Conservation (phyloP, 257 asterid species). For the Penstemon davidsonii region DNA sequence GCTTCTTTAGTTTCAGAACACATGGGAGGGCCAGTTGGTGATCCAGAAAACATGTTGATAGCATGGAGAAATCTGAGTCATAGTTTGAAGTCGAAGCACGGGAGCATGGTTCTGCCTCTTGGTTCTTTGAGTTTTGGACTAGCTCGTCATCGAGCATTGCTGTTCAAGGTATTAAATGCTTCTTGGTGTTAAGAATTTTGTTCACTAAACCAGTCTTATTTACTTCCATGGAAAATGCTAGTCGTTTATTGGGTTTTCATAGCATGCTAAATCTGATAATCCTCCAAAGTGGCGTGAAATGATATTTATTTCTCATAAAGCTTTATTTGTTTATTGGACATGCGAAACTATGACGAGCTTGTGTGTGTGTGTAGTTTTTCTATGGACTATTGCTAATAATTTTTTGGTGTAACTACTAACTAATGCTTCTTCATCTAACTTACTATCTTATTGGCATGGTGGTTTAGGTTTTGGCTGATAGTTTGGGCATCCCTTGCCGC, state of each 20-base stretch:
- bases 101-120: conserved; percentile 95
- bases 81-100: conserved; percentile 59
- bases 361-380: no score
- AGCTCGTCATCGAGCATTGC: conserved; percentile 98
- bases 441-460: conserved; percentile 30
- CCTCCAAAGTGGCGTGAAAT: background rate
- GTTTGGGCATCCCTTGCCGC: conserved; percentile 80
- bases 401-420: conserved; percentile 1
- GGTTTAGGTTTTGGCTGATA: conserved; percentile 91
- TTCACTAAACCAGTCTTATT: background rate
- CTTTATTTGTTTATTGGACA: conserved; percentile 16
- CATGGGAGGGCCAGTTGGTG: conserved; percentile 96
- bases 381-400: background rate
- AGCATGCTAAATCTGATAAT: background rate
- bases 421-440: conserved; percentile 5
- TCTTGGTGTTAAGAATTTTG: conserved; percentile 19
- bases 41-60: conserved; percentile 73
- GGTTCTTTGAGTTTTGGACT: conserved; percentile 85
- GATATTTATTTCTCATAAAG: conserved; percentile 20
- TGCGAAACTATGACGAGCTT: background rate
- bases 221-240: conserved; percentile 10
- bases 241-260: conserved; percentile 2
- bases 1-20: conserved; percentile 75
- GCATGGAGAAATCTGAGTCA: conserved; percentile 76
- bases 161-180: conserved; percentile 71